Conservation (phyloP, 495 filamentous ascomycete genomes). For the Bryoglossum gracile region DNA sequence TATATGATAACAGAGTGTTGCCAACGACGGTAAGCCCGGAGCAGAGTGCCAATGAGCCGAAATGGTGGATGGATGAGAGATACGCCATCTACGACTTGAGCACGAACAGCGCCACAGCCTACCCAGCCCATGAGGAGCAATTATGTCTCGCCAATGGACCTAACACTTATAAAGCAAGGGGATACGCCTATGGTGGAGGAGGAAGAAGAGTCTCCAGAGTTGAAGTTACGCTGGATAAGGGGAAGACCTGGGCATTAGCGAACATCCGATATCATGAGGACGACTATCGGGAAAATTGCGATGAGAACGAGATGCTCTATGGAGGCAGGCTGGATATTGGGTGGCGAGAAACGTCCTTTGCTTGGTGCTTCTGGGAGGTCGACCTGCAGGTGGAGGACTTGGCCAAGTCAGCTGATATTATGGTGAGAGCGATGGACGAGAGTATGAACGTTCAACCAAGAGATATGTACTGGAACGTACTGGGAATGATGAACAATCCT, state of each 20-base stretch:
- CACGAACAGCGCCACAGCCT: conserved; percentile 77
- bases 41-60: conserved; percentile 62
- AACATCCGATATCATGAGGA: conserved; percentile 84
- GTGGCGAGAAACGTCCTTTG: conserved; percentile 76
- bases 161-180: conserved; percentile 56
- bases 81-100: conserved; percentile 95
- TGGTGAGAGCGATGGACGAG: conserved; percentile 90
- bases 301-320: conserved; percentile 56
- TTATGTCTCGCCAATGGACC: conserved; percentile 44
- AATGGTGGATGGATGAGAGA: conserved; percentile 84
- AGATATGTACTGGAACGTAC: conserved; percentile 95
- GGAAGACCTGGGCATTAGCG: conserved; percentile 74
- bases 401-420: conserved; percentile 57
- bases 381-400: conserved; percentile 60
- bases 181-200: conserved; percentile 88
- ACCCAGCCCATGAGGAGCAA: conserved; percentile 74
- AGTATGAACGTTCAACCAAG: conserved; percentile 78
- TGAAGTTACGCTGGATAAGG: conserved; percentile 81
- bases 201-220: conserved; percentile 79
- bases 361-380: conserved; percentile 92
- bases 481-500: conserved; percentile 99
- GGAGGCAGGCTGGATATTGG: conserved; percentile 77
- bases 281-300: conserved; percentile 55
- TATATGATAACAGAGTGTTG: conserved; percentile 88
- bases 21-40: conserved; percentile 86